A percentile compares a stretch with the other conserved stretches of the same genome.
These are phyloP conservation scores for Globisporangium emineosum DNA, from an alignment of 352 stramenopile genomes.

Conservation along the genomic window DNA sequence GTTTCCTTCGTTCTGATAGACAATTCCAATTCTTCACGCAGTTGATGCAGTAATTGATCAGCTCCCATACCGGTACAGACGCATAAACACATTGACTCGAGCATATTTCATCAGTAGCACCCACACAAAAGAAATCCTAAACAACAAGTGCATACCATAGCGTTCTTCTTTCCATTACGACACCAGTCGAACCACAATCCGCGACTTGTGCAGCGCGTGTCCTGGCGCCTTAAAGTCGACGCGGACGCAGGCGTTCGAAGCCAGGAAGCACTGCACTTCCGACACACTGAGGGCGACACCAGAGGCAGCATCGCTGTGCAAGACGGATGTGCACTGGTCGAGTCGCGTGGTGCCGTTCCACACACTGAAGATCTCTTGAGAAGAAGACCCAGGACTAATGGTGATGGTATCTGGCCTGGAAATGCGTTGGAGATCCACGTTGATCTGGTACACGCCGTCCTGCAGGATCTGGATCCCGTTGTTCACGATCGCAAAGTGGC, in stretches of 20 bases:
- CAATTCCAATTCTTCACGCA: too few species aligned
- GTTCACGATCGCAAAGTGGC: conserved; percentile 28
- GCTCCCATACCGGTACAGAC: too few species aligned
- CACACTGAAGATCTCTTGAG: conserved; percentile 27
- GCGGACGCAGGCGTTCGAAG: conserved; percentile 25
- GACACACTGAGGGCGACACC: conserved; percentile 26
- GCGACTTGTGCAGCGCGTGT: conserved; percentile 13
- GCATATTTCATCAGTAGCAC: neutral
- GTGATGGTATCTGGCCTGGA: neutral
- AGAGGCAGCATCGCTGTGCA: conserved; percentile 12
- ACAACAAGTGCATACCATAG: neutral
- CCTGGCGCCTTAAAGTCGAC: conserved; percentile 28
- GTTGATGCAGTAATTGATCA: too few species aligned
- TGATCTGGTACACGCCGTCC: conserved; percentile 28
- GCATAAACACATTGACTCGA: neutral
- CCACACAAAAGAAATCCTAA: neutral
- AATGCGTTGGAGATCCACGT: conserved; percentile 32
- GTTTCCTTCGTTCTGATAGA: too few species aligned
- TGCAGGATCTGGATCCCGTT: conserved; percentile 26
- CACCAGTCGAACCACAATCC: conserved; percentile 13
- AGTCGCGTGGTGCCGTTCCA: conserved; percentile 35
- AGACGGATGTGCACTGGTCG: conserved; percentile 22
- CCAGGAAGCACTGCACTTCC: conserved; percentile 20
- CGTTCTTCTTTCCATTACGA: neutral
- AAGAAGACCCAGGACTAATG: conserved; percentile 14